Conservation (phyloP, 768 basidiomycete genomes). For the Gymnopilus dilepis region DNA sequence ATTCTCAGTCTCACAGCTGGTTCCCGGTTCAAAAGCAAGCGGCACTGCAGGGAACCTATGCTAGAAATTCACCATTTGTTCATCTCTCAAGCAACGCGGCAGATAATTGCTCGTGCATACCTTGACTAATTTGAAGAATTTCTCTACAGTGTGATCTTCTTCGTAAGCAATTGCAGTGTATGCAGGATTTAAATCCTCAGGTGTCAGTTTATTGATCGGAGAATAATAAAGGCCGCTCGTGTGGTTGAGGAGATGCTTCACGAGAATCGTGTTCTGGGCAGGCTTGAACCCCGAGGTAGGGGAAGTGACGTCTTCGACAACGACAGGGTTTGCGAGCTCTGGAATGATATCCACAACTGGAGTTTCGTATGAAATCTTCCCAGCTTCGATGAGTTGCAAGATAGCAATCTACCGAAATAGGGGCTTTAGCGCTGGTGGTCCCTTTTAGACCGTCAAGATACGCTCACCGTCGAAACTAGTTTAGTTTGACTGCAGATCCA, state of each 20-base stretch:
- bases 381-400: slow-evolving; percentile 40
- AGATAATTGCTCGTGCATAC: slow-evolving; percentile 8
- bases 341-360: slow-evolving; percentile 33
- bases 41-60: slow-evolving; percentile 30
- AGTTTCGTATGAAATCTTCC: slow-evolving; percentile 35
- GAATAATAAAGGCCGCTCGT: slow-evolving; percentile 35
- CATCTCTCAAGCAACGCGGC: not conserved
- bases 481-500: slow-evolving; percentile 43
- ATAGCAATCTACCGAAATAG: slow-evolving; percentile 30
- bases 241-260: slow-evolving; percentile 37
- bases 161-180: slow-evolving; percentile 23
- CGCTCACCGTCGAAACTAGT: slow-evolving; percentile 31
- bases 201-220: not conserved
- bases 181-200: slow-evolving; percentile 10
- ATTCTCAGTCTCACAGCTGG: slow-evolving; percentile 26
- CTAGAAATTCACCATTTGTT: slow-evolving; percentile 15
- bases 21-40: slow-evolving; percentile 39
- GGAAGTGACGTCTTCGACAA: slow-evolving; percentile 23
- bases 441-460: not conserved
- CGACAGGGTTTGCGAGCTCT: slow-evolving; percentile 33
- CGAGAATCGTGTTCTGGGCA: slow-evolving; percentile 28
- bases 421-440: not conserved
- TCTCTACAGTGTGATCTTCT: slow-evolving; percentile 23
- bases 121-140: slow-evolving; percentile 27
- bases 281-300: slow-evolving; percentile 23